phyloP scores from a whole-genome alignment of 1,284 basidiomycete species.

The Rhodotorula sp. region DNA sequence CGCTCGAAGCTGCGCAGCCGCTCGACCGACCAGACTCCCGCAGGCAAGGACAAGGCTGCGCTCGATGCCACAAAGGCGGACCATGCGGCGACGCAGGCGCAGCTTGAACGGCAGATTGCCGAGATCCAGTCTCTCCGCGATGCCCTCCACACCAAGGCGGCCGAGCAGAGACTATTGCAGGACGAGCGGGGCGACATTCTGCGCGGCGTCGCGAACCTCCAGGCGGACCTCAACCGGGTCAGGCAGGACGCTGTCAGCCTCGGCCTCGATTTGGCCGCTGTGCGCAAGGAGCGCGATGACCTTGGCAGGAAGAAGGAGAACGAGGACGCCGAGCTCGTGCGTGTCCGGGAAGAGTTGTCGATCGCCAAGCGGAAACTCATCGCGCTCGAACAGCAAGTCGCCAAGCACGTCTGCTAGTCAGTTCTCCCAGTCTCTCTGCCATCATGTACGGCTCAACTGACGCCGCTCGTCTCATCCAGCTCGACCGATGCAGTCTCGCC shows the following conservation, averaged over 20 bases:
- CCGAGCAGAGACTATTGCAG: slow-evolving; percentile 47
- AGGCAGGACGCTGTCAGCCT: slow-evolving; percentile 36
- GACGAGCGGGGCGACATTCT: slow-evolving; percentile 64
- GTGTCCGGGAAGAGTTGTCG: slow-evolving; percentile 65
- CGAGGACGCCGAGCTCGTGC: slow-evolving; percentile 56
- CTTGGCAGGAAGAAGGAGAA: slow-evolving; percentile 58
- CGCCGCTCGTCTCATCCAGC: background rate
- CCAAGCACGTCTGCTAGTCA: slow-evolving; percentile 61
- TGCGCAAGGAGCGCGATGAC: slow-evolving; percentile 69
- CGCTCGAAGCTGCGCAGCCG: slow-evolving; percentile 62
- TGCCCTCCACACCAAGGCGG: slow-evolving; percentile 13
- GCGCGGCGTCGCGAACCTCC: slow-evolving; percentile 61
- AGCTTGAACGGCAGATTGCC: slow-evolving; percentile 20
- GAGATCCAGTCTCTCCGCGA: slow-evolving; percentile 22
- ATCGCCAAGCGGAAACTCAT: slow-evolving; percentile 55
- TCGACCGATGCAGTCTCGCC: slow-evolving; percentile 43
- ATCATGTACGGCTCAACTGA: background rate
- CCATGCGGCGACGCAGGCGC: slow-evolving; percentile 14
- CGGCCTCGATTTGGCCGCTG: slow-evolving; percentile 34
- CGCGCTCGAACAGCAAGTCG: slow-evolving; percentile 54
- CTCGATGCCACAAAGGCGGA: slow-evolving; percentile 22
- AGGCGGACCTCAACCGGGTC: slow-evolving; percentile 57
- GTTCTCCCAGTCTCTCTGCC: slow-evolving; percentile 44
- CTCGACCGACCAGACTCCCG: slow-evolving; percentile 58
- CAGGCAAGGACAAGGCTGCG: slow-evolving; percentile 6